Conservation (phyloP, 2,329 filamentous ascomycete genomes). For the Zymoseptoria tritici region DNA sequence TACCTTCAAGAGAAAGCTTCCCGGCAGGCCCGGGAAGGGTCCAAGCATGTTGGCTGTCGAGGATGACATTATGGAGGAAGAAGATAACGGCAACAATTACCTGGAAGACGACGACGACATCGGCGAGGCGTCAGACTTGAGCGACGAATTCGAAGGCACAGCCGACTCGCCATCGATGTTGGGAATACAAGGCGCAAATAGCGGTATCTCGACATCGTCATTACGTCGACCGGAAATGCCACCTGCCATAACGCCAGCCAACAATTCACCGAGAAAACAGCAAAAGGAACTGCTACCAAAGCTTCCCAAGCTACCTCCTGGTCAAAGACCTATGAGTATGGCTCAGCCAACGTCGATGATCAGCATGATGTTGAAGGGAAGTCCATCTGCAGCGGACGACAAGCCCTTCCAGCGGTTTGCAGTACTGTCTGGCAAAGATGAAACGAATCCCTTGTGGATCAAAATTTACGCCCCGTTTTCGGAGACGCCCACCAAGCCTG, state of each 20-base stretch:
- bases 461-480: constrained; percentile 72
- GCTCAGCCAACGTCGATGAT: constrained; percentile 61
- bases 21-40: constrained; percentile 47
- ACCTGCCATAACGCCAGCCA: constrained; percentile 35
- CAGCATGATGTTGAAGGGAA: constrained; percentile 54
- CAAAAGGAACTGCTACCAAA: constrained; percentile 50
- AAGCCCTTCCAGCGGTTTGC: constrained; percentile 73
- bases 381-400: constrained; percentile 35
- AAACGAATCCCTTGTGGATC: constrained; percentile 66
- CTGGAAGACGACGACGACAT: constrained; percentile 34
- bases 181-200: constrained; percentile 49
- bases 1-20: constrained; percentile 54
- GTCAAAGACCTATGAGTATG: constrained; percentile 60
- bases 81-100: constrained; percentile 28
- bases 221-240: constrained; percentile 38
- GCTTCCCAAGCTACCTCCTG: constrained; percentile 62
- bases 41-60: constrained; percentile 27
- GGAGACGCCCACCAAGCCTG: constrained; percentile 54
- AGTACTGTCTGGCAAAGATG: constrained; percentile 67
- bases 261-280: constrained; percentile 56
- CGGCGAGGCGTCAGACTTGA: constrained; percentile 32
- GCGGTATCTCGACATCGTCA: constrained; percentile 43
- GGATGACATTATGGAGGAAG: constrained; percentile 35
- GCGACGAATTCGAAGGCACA: constrained; percentile 53
- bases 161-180: constrained; percentile 66